phyloP scores from a whole-genome alignment of 495 filamentous ascomycete genomes.

The Penicillium parvum region DNA sequence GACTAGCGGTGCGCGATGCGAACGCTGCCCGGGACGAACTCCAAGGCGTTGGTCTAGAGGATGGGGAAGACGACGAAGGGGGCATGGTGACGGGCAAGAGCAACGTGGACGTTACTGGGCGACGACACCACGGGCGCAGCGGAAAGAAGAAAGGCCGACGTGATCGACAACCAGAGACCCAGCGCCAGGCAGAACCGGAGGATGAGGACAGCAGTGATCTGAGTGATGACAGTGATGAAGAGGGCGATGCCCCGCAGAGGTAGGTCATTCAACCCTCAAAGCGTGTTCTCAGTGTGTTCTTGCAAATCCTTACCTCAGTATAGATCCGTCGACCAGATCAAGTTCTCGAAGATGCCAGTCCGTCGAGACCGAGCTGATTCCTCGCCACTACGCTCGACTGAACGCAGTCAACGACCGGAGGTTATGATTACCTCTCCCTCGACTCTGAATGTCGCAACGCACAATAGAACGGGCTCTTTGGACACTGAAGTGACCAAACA shows the following conservation, averaged over 20 bases:
- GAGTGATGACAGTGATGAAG: constrained; percentile 94
- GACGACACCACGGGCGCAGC: constrained; percentile 49
- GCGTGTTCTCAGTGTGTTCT: background rate
- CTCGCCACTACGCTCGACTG: constrained; percentile 68
- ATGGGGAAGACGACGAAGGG: constrained; percentile 77
- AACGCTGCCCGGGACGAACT: constrained; percentile 27
- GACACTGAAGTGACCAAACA: constrained; percentile 64
- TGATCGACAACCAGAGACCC: constrained; percentile 42
- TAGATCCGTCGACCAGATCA: constrained; percentile 73
- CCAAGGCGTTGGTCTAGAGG: constrained; percentile 46
- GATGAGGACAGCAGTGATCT: constrained; percentile 97
- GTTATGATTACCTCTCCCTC: constrained; percentile 54
- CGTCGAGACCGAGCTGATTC: constrained; percentile 73
- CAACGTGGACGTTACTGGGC: constrained; percentile 69
- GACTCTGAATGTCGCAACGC: constrained; percentile 42
- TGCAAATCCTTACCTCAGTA: constrained; percentile 16
- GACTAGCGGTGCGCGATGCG: constrained; percentile 32
- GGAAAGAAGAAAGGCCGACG: constrained; percentile 43
- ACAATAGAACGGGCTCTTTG: constrained; percentile 66
- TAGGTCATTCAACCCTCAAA: constrained; percentile 15
- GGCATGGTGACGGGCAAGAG: constrained; percentile 74
- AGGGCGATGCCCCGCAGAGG: constrained; percentile 55
- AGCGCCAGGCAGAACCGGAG: constrained; percentile 72
- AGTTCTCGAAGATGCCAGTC: constrained; percentile 93
- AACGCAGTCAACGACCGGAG: constrained; percentile 47